Evolutionary conservation across 768 basidiomycete genomes (phyloP).

Genomic region (Boletus vinaceobasis): DNA sequence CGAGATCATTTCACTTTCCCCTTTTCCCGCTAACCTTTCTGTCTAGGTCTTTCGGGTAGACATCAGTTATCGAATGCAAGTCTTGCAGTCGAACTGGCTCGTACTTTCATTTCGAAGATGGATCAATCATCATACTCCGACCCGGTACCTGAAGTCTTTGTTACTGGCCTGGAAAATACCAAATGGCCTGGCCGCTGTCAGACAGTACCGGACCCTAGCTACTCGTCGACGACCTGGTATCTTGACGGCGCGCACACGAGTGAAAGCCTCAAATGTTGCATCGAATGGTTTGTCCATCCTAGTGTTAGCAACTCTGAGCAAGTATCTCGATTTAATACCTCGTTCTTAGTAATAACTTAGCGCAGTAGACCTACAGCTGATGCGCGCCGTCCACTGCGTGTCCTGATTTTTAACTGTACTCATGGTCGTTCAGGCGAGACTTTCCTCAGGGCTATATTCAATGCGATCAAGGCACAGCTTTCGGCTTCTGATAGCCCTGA

Average conservation of each 20-base stretch:
- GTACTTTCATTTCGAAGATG: slow-evolving; percentile 52
- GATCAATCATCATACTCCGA: slow-evolving; percentile 16
- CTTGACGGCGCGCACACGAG: slow-evolving; percentile 94
- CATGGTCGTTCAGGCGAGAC: slow-evolving; percentile 76
- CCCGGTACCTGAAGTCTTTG: slow-evolving; percentile 49
- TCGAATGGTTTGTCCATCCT: slow-evolving; percentile 81
- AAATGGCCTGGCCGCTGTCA: slow-evolving; percentile 97
- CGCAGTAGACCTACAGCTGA: slow-evolving; percentile 11
- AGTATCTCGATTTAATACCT: slow-evolving; percentile 9
- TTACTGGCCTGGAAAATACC: slow-evolving; percentile 61
- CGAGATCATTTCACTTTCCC: not conserved
- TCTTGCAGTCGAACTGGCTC: slow-evolving; percentile 74
- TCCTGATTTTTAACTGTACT: slow-evolving; percentile 95
- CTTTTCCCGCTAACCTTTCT: slow-evolving; percentile 3
- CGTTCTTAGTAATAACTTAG: slow-evolving; percentile 3
- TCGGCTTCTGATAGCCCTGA: slow-evolving; percentile 37
- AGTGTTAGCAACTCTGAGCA: slow-evolving; percentile 43
- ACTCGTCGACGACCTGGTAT: slow-evolving; percentile 68
- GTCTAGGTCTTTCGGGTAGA: slow-evolving; percentile 71
- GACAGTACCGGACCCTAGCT: slow-evolving; percentile 59
- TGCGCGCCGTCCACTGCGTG: slow-evolving; percentile 37
- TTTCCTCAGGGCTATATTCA: slow-evolving; percentile 63
- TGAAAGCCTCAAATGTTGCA: slow-evolving; percentile 84
- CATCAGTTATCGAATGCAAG: slow-evolving; percentile 90
- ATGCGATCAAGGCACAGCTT: slow-evolving; percentile 49